These are phyloP conservation scores for Haplosporangium sp. DNA, from an alignment of 371 early-diverging fungal species.

Conservation along the genomic window DNA sequence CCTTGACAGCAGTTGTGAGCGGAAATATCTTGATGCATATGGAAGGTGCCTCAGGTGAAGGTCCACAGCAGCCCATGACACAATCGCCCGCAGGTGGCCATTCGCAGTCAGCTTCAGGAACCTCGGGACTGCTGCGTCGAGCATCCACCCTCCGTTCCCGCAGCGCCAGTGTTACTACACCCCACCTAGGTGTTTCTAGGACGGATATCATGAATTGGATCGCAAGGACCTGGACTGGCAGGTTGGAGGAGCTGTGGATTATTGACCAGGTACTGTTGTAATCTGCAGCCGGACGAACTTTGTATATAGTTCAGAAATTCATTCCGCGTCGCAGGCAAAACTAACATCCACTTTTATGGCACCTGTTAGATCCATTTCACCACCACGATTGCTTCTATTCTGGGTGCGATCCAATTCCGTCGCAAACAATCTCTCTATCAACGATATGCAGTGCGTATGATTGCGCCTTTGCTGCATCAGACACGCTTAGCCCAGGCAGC, in stretches of 20 bases:
- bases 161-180: slow-evolving; percentile 25
- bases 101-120: slow-evolving; percentile 24
- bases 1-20: slow-evolving; percentile 46
- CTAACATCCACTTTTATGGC: no score
- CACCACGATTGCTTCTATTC: slow-evolving; percentile 71
- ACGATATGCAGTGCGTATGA: slow-evolving; percentile 70
- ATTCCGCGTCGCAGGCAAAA: no score
- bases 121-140: slow-evolving; percentile 29
- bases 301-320: no score
- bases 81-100: slow-evolving; percentile 20
- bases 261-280: slow-evolving; percentile 50
- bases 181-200: slow-evolving; percentile 28
- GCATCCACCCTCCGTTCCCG: slow-evolving; percentile 49
- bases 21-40: slow-evolving; percentile 36
- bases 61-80: slow-evolving; percentile 32
- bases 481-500: slow-evolving; percentile 51
- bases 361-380: slow-evolving; percentile 63
- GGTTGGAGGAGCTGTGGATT: slow-evolving; percentile 57
- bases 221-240: slow-evolving; percentile 42
- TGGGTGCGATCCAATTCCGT: slow-evolving; percentile 70
- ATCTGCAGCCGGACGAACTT: neutral
- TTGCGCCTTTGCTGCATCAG: slow-evolving; percentile 67
- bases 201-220: slow-evolving; percentile 53
- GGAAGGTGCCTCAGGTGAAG: slow-evolving; percentile 16
- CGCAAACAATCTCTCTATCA: slow-evolving; percentile 83